Evolutionary conservation across 2,329 filamentous ascomycete genomes (phyloP).

Genomic region (Paracoccidioides brasiliensis): DNA sequence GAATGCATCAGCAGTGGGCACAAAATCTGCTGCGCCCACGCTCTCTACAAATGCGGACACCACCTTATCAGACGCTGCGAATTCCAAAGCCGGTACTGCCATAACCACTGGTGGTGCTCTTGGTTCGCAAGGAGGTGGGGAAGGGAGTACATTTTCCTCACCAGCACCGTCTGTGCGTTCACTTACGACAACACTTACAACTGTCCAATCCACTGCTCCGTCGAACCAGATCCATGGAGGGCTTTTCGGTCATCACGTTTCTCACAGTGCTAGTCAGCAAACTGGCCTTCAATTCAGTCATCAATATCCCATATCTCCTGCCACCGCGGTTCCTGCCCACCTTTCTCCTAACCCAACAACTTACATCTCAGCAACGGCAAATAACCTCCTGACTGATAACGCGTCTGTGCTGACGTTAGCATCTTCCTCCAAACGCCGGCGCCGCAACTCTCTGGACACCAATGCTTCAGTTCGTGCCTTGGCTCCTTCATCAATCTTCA

Average conservation of each 20-base stretch:
- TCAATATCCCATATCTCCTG: slow-evolving; percentile 46
- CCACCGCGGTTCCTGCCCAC: slow-evolving; percentile 49
- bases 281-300: slow-evolving; percentile 42
- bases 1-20: slow-evolving; percentile 47
- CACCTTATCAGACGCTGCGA: slow-evolving; percentile 57
- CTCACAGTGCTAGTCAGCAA: slow-evolving; percentile 22
- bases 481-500: slow-evolving; percentile 50
- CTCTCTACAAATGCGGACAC: slow-evolving; percentile 73
- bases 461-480: slow-evolving; percentile 54
- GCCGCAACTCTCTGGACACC: slow-evolving; percentile 50
- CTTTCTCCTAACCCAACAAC: slow-evolving; percentile 42
- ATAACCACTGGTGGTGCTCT: slow-evolving; percentile 52
- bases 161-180: slow-evolving; percentile 52
- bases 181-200: slow-evolving; percentile 52
- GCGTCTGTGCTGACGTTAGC: slow-evolving; percentile 53
- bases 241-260: slow-evolving; percentile 18
- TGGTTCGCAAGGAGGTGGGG: slow-evolving; percentile 54
- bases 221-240: slow-evolving; percentile 31
- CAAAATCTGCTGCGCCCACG: slow-evolving; percentile 64
- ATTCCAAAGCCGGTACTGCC: slow-evolving; percentile 70
- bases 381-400: slow-evolving; percentile 52
- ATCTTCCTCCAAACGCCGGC: slow-evolving; percentile 49
- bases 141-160: slow-evolving; percentile 52
- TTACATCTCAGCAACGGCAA: slow-evolving; percentile 48
- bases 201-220: slow-evolving; percentile 49